Conservation (phyloP, 805 yeast genomes). For the Starmera amethionina region DNA sequence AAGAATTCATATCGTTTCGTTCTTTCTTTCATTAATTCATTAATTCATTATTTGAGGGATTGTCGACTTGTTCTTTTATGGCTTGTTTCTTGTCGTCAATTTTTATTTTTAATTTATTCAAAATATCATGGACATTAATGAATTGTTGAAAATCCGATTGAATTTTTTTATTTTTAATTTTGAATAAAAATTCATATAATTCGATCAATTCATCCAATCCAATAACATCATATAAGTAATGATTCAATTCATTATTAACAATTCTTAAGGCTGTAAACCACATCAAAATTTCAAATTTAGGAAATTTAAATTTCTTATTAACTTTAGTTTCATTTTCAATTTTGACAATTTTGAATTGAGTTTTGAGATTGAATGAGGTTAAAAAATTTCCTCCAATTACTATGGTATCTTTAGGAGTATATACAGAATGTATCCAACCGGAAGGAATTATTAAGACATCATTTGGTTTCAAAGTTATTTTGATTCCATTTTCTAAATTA, state of each 20-base stretch:
- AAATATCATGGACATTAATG: too few species aligned
- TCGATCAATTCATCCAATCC: too few species aligned
- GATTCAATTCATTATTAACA: neutral
- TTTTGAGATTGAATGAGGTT: conserved; percentile 44
- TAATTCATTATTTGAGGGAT: neutral
- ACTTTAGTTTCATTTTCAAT: conserved; percentile 65
- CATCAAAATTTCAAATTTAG: conserved; percentile 59
- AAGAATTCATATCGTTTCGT: neutral
- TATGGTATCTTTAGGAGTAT: conserved; percentile 70
- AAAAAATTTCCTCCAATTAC: conserved; percentile 86
- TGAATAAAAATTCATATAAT: too few species aligned
- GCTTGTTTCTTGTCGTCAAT: too few species aligned
- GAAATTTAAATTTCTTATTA: conserved; percentile 68
- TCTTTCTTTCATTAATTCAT: neutral
- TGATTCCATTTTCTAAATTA: conserved; percentile 35
- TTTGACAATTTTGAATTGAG: conserved; percentile 50
- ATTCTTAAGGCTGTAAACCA: conserved; percentile 45
- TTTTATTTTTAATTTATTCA: too few species aligned
- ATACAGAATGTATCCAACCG: conserved; percentile 90
- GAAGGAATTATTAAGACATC: conserved; percentile 79
- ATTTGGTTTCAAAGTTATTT: conserved; percentile 46
- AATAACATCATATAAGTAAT: too few species aligned
- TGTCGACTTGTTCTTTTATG: too few species aligned
- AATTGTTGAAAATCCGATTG: too few species aligned
- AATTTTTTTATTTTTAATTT: too few species aligned